Evolutionary conservation across 1,284 basidiomycete species (phyloP).

Genomic region (Cutaneotrichosporon arboriforme): DNA sequence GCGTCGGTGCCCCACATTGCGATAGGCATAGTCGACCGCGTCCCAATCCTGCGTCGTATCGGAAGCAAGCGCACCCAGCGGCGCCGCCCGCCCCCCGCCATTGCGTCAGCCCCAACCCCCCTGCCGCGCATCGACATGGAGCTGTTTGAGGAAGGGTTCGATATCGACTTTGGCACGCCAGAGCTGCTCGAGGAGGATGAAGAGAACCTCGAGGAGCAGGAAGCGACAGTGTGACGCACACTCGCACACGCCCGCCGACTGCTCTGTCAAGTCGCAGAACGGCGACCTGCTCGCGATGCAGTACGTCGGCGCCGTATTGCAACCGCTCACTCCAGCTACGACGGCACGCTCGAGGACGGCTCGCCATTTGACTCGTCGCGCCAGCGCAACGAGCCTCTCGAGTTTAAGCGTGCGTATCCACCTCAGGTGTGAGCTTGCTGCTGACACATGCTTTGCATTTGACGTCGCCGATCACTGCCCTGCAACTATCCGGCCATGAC

Average conservation of each 20-base stretch:
- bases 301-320: constrained; percentile 22
- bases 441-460: background rate
- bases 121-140: constrained; percentile 1
- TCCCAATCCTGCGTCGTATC: too few species aligned
- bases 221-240: too few species aligned
- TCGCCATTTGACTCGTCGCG: constrained; percentile 54
- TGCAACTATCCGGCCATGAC: background rate
- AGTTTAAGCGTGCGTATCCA: constrained; percentile 45
- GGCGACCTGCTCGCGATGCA: constrained; percentile 53
- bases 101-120: background rate
- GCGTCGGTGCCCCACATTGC: too few species aligned
- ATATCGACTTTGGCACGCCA: background rate
- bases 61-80: too few species aligned
- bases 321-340: constrained; percentile 45
- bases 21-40: too few species aligned
- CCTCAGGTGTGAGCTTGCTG: background rate
- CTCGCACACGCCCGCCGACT: constrained; percentile 50
- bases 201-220: background rate
- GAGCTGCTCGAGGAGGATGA: background rate
- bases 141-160: background rate
- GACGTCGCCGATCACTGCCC: background rate
- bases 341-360: constrained; percentile 51
- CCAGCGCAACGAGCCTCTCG: constrained; percentile 53
- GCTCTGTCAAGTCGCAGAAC: constrained; percentile 50
- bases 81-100: background rate